Base-by-base conservation (phyloP, 225 moss, liverwort and hornwort species). In the Asterella californica region DNA sequence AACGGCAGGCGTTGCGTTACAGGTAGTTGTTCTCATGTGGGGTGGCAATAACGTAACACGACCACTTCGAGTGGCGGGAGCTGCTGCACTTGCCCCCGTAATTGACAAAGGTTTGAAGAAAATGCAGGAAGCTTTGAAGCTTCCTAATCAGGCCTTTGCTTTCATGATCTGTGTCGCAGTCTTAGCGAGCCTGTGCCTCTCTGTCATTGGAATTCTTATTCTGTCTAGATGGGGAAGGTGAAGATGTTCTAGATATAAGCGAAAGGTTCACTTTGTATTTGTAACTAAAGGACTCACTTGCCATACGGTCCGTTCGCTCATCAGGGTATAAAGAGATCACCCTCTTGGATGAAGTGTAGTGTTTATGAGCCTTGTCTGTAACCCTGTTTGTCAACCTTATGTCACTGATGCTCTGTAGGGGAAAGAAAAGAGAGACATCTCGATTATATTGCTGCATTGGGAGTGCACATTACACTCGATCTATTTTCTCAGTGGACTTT, bases 11-110 rank as follows among this genome's bases (percentile, higher is more conserved):
- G 10, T 27, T 25, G 11, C 11, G n/a, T 62, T 6, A 9, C 83
- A 92, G 94, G 89, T 99, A 15, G 95, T 95, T 11, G 85, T 99
- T 62, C 87, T 95, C 72, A 99, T 99, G 99, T 99, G 99, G 99
- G 93, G 93, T 73, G 95, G 95, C 59, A 99, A 99, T 85, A 99
- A 99, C 80, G 92, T 99, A 77, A 99, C 99, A 15, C 90, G 93
- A 80, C 97, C 97, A 25, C 89, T 99, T 76, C 90, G 95, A 74
- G 93, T 99, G 55, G 97, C 97, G 21, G 97, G 95, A 69, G 95
- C 95, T 82, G 97, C 97, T 82, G 99, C 91, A 78, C 83, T 99
- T 62, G 99, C 95, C 9, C 95, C 99, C 45, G 85, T 90, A 27
- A 84, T 99, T 61, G 93, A 95, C 67, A 93, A 74, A 85, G 92